Base-by-base conservation (phyloP, 2,329 filamentous ascomycete species). In the Zymoseptoria pseudotritici region DNA sequence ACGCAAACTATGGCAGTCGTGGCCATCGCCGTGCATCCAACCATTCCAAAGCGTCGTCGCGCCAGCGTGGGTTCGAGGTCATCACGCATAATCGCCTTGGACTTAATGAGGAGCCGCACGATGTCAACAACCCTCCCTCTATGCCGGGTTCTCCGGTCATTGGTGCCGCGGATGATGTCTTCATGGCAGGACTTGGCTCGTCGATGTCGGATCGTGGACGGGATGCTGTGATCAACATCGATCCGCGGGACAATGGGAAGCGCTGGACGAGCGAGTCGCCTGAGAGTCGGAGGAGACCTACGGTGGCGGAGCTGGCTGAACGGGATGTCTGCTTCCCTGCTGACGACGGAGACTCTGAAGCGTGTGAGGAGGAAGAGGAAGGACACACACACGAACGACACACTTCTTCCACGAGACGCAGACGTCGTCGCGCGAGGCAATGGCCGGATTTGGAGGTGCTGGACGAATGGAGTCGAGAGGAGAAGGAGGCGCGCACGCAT, bases 321-420 rank as follows among this genome's bases (percentile, higher is more conserved):
- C 89, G 89, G 65, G 94, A 97, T 75, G 92, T 97, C 0, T 97
- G 94, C 77, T 97, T 96, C 69, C 93, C 92, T 0, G 85, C 86
- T 5, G 87, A 89, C 58, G 67, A 64, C 9, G 86, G 81, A 4
- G 81, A 91, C 75, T 94, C 90, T 0, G 89, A 93, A 31, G 52
- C 52, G 20, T 53, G 52, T 19, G 52, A 53, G 22, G 52, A 29
- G 26, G 52, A 53, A 29, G 91, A 95, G 53, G 90, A 94, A 54
- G 81, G 58, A 73, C 53, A 62, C 29, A 36, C 26, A 20, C 57
- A 62, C 21, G 63, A 65, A 46, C 54, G 52, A 19, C 62, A 56
- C 11, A 59, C 63, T 21, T 50, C 59, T 50, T 62, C 59, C 17
- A 59, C 58, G n/a, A 62, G 67, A 22, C 67, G 63, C 46, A 78